phyloP scores from a whole-genome alignment of 352 stramenopile species.

The Phytophthora ramorum region DNA sequence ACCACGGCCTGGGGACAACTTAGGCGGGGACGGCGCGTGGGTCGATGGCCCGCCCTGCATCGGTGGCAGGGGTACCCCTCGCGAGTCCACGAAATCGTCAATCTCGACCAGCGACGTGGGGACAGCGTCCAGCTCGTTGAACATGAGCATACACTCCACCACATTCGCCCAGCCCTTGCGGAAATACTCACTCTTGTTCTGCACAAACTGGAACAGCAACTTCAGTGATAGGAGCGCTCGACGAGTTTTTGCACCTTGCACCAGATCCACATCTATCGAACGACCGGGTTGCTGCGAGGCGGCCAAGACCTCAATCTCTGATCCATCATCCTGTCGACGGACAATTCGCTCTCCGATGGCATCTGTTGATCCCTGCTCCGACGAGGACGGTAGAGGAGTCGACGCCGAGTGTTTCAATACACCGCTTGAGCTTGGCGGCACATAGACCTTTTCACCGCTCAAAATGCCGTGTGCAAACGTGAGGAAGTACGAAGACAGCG shows the following conservation, averaged over 20 bases:
- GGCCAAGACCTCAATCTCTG: slow-evolving; percentile 50
- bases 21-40: slow-evolving; percentile 39
- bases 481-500: slow-evolving; percentile 83
- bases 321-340: slow-evolving; percentile 39
- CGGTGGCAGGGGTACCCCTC: slow-evolving; percentile 79
- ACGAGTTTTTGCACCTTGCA: slow-evolving; percentile 77
- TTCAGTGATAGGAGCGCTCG: slow-evolving; percentile 81
- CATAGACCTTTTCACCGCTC: slow-evolving; percentile 85
- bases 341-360: slow-evolving; percentile 39
- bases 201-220: slow-evolving; percentile 86
- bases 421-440: slow-evolving; percentile 53
- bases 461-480: slow-evolving; percentile 86
- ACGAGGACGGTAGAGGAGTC: slow-evolving; percentile 10
- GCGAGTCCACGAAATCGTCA: slow-evolving; percentile 88
- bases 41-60: slow-evolving; percentile 51
- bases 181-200: slow-evolving; percentile 81
- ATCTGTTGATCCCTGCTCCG: slow-evolving; percentile 21
- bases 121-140: slow-evolving; percentile 88
- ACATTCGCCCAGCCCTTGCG: slow-evolving; percentile 84
- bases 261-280: slow-evolving; percentile 56
- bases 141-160: slow-evolving; percentile 88
- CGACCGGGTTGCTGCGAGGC: slow-evolving; percentile 19
- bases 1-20: slow-evolving; percentile 35
- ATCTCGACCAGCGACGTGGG: slow-evolving; percentile 89
- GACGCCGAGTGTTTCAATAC: slow-evolving; percentile 30